Evolutionary conservation across 495 filamentous ascomycete genomes (phyloP).

Genomic region (Xylaria intraflava): DNA sequence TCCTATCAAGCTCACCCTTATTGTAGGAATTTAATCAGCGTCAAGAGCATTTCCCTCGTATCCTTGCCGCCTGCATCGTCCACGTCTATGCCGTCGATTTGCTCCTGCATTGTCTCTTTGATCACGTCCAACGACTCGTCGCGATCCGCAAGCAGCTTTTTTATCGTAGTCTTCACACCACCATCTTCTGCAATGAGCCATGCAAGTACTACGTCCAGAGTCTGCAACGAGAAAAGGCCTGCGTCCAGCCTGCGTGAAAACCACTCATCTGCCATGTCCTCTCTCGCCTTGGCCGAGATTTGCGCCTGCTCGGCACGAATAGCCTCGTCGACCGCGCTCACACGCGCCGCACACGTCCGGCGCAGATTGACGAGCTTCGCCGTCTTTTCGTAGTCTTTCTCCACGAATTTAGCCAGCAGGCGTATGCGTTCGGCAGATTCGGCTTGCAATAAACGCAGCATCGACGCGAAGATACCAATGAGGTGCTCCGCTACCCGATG

Average conservation of each 20-base stretch:
- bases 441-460: constrained; percentile 72
- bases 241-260: constrained; percentile 79
- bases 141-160: constrained; percentile 55
- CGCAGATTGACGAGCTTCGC: constrained; percentile 62
- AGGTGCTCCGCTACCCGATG: constrained; percentile 70
- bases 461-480: constrained; percentile 77
- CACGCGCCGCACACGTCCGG: constrained; percentile 59
- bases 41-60: constrained; percentile 62
- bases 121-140: constrained; percentile 60
- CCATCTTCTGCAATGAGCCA: constrained; percentile 92
- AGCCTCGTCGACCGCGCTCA: constrained; percentile 58
- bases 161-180: constrained; percentile 63
- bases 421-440: constrained; percentile 76
- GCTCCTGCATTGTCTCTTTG: constrained; percentile 59
- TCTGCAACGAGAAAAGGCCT: constrained; percentile 79
- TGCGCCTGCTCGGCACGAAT: constrained; percentile 51
- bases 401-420: constrained; percentile 87
- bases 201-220: constrained; percentile 78
- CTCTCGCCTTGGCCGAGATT: constrained; percentile 54
- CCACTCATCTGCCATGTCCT: constrained; percentile 58
- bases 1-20: constrained; percentile 21
- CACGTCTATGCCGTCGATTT: constrained; percentile 55
- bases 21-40: constrained; percentile 56
- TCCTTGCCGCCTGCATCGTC: constrained; percentile 51
- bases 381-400: constrained; percentile 87